phyloP scores from a whole-genome alignment of 2,329 filamentous ascomycete species.

The Aspergillus chevalieri region DNA sequence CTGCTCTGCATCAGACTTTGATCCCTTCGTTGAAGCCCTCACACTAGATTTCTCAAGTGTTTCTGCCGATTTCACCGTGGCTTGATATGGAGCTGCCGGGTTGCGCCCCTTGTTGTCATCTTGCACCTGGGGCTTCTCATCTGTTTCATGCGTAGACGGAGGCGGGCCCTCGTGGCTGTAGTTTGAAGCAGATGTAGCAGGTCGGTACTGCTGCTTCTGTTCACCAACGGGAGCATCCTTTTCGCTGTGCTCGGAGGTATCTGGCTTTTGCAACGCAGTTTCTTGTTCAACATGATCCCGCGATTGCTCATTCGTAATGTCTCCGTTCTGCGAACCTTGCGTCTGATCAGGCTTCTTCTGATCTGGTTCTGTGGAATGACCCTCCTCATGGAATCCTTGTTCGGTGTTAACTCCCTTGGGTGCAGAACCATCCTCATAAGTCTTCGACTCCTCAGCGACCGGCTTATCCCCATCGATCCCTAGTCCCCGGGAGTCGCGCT shows the following conservation, averaged over 20 bases:
- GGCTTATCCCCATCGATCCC: not conserved
- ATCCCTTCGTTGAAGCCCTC: not conserved
- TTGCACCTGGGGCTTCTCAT: not conserved
- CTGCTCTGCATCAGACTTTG: not conserved
- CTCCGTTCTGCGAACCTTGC: too few species aligned
- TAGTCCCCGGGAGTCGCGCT: not conserved
- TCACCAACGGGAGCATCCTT: not conserved
- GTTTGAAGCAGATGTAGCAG: not conserved
- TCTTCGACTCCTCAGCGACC: not conserved
- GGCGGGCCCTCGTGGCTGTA: not conserved
- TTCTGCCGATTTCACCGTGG: not conserved
- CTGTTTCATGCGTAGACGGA: not conserved
- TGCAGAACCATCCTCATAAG: not conserved
- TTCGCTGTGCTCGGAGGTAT: not conserved
- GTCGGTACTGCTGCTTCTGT: not conserved
- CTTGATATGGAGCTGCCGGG: not conserved
- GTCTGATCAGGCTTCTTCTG: too few species aligned
- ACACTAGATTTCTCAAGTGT: not conserved
- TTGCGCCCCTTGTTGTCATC: not conserved
- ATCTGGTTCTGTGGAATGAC: too few species aligned
- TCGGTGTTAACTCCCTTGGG: not conserved
- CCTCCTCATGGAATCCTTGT: not conserved
- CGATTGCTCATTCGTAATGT: too few species aligned
- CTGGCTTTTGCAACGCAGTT: not conserved
- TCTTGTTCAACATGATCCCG: too few species aligned